phyloP scores from a whole-genome alignment of 2,329 filamentous ascomycete genomes.

The Sphaceloma murrayae region DNA sequence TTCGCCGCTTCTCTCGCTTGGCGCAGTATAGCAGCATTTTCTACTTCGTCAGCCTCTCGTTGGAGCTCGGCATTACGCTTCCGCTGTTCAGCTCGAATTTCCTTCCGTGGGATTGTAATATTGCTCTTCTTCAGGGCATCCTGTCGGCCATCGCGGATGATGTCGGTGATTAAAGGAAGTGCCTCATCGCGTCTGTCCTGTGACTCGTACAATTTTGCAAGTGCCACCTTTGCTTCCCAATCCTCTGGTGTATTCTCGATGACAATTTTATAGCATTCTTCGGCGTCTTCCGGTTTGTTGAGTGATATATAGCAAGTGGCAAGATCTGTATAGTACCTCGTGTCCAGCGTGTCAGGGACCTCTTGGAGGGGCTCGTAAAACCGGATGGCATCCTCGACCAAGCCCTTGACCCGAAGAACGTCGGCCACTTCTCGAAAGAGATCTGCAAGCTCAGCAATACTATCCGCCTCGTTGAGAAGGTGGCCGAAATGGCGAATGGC shows the following conservation, averaged over 20 bases:
- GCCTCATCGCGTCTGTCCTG: constrained; percentile 63
- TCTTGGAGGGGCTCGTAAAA: constrained; percentile 47
- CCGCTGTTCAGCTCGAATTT: constrained; percentile 7
- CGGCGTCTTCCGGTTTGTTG: constrained; percentile 57
- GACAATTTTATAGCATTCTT: constrained; percentile 66
- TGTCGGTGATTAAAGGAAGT: constrained; percentile 65
- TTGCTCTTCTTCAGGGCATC: constrained; percentile 37
- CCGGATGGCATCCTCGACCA: constrained; percentile 47
- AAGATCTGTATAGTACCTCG: constrained; percentile 44
- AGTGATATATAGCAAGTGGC: constrained; percentile 61
- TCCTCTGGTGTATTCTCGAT: constrained; percentile 62
- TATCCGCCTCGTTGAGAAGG: constrained; percentile 56
- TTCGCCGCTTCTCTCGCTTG: not conserved
- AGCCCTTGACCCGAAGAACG: constrained; percentile 42
- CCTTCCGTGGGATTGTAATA: constrained; percentile 20
- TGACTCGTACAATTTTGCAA: constrained; percentile 74
- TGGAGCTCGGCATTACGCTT: not conserved
- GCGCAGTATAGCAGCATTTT: not conserved
- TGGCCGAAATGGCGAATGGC: constrained; percentile 48
- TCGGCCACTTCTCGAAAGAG: constrained; percentile 66
- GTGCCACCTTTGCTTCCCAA: constrained; percentile 65
- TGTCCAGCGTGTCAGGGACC: constrained; percentile 38
- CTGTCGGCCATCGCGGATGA: constrained; percentile 51
- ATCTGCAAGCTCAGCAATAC: constrained; percentile 60
- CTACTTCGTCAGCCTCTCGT: constrained; percentile 2